Evolutionary conservation across 1,284 basidiomycete species (phyloP).

Genomic region (Apiotrichum gracile): DNA sequence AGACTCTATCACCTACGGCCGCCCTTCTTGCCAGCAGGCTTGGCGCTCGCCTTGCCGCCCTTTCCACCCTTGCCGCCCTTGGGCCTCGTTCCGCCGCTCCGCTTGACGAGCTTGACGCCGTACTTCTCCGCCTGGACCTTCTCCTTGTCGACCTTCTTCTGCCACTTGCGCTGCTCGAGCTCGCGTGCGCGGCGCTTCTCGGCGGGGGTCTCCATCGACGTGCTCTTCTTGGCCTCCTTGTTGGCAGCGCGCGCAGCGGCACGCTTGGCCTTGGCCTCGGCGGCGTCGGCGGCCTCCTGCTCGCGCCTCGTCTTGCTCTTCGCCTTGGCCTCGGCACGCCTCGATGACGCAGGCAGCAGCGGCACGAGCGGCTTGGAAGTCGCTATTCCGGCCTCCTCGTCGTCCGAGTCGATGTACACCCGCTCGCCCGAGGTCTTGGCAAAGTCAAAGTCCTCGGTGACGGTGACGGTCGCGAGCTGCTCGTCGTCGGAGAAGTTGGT

Average conservation of each 20-base stretch:
- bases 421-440: neutral
- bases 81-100: conserved; percentile 2
- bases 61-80: conserved; percentile 19
- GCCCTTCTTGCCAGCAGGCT: conserved; percentile 5
- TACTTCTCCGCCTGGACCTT: conserved; percentile 19
- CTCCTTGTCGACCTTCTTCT: conserved; percentile 41
- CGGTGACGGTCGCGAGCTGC: conserved; percentile 45
- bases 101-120: conserved; percentile 7
- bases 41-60: conserved; percentile 17
- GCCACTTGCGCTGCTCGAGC: conserved; percentile 36
- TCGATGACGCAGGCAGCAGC: conserved; percentile 37
- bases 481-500: conserved; percentile 45
- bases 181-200: conserved; percentile 40
- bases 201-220: conserved; percentile 39
- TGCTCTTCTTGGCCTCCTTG: conserved; percentile 28
- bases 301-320: conserved; percentile 19
- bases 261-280: no score
- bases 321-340: conserved; percentile 30
- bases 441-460: conserved; percentile 46
- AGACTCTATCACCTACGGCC: neutral
- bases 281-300: conserved; percentile 2
- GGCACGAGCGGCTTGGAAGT: conserved; percentile 18
- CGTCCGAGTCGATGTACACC: conserved; percentile 2
- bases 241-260: conserved; percentile 12
- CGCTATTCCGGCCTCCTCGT: conserved; percentile 1